phyloP scores from a whole-genome alignment of 768 basidiomycete species.

The Kwoniella shandongensis region DNA sequence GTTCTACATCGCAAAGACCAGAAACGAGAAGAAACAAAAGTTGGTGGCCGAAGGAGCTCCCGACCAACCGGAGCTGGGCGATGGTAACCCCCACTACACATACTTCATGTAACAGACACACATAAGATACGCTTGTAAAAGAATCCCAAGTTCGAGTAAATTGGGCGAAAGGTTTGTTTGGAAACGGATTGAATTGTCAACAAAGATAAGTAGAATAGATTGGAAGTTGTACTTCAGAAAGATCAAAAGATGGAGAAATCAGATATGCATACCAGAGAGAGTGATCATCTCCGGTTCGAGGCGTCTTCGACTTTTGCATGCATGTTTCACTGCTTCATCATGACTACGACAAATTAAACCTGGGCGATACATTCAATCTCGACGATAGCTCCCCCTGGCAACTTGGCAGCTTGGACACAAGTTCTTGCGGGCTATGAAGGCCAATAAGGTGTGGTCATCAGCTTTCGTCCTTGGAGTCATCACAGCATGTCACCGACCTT shows the following conservation, averaged over 20 bases:
- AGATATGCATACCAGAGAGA: no score
- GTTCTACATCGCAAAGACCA: slow-evolving; percentile 1
- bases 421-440: slow-evolving; percentile 14
- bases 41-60: slow-evolving; percentile 29
- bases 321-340: no score
- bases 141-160: no score
- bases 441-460: background rate
- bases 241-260: no score
- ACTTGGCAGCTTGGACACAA: slow-evolving; percentile 19
- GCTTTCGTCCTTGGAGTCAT: background rate
- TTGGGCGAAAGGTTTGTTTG: no score
- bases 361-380: slow-evolving; percentile 26
- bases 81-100: slow-evolving; percentile 36
- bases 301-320: no score
- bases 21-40: slow-evolving; percentile 21
- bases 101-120: slow-evolving; percentile 13
- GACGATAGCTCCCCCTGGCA: slow-evolving; percentile 12
- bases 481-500: no score
- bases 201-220: no score
- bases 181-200: no score
- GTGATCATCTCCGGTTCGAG: no score
- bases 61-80: slow-evolving; percentile 35
- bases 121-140: no score
- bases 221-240: no score
- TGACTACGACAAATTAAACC: slow-evolving; percentile 13